phyloP scores from a whole-genome alignment of 1,139 yeast species.

The Diutina neorugosa region DNA sequence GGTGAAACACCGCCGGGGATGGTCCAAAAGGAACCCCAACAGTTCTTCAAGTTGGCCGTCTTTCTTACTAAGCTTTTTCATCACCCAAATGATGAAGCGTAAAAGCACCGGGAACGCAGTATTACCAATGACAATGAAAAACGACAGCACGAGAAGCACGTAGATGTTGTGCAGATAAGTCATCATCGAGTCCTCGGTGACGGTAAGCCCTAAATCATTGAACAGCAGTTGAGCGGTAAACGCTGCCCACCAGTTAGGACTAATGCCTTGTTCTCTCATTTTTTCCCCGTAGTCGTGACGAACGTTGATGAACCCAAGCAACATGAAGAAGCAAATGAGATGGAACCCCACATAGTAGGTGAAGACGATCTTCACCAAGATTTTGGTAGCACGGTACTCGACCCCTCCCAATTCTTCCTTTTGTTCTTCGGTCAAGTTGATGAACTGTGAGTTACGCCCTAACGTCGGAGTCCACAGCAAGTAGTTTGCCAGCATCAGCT shows the following conservation, averaged over 20 bases:
- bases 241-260: constrained; percentile 87
- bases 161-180: constrained; percentile 53
- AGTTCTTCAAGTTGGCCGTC: constrained; percentile 61
- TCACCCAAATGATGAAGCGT: constrained; percentile 69
- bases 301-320: constrained; percentile 36
- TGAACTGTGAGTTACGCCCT: constrained; percentile 93
- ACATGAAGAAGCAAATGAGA: constrained; percentile 41
- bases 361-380: constrained; percentile 55
- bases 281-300: constrained; percentile 6
- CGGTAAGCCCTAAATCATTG: constrained; percentile 72
- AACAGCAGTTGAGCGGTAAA: constrained; percentile 71
- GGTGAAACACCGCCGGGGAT: constrained; percentile 95
- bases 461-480: constrained; percentile 86
- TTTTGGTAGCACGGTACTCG: constrained; percentile 80
- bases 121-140: constrained; percentile 79
- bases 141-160: constrained; percentile 47
- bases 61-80: constrained; percentile 57
- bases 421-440: constrained; percentile 68
- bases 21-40: constrained; percentile 77
- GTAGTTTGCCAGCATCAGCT: constrained; percentile 44
- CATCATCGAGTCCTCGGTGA: constrained; percentile 69
- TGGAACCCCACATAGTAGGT: constrained; percentile 69
- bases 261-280: constrained; percentile 42
- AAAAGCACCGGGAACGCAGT: constrained; percentile 84
- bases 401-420: constrained; percentile 95